phyloP scores from a whole-genome alignment of 768 basidiomycete genomes.

The Royoungia palumana region DNA sequence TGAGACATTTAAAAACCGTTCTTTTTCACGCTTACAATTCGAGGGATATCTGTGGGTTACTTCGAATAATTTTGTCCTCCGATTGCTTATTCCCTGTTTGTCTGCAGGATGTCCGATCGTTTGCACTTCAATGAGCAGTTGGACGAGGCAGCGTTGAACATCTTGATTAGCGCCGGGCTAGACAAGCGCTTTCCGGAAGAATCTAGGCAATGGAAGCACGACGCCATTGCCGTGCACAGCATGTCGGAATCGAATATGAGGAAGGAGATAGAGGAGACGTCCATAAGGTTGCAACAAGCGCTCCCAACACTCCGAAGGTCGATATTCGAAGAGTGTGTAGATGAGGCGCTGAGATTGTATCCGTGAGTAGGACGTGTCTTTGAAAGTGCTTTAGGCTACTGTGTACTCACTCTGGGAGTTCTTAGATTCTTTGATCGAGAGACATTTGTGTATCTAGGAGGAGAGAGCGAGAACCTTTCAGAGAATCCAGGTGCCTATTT shows the following conservation, averaged over 20 bases:
- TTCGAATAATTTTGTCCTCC: background rate
- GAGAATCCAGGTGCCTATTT: constrained; percentile 4
- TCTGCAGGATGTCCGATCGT: constrained; percentile 19
- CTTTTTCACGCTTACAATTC: constrained; percentile 12
- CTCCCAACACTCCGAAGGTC: constrained; percentile 9
- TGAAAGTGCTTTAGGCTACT: background rate
- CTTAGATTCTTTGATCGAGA: constrained; percentile 16
- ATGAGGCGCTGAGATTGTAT: constrained; percentile 19
- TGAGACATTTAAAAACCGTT: background rate
- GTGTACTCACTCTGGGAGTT: background rate
- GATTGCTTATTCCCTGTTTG: background rate
- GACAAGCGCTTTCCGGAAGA: constrained; percentile 20
- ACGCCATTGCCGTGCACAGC: background rate
- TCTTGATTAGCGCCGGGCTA: constrained; percentile 31
- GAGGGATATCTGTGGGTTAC: constrained; percentile 17
- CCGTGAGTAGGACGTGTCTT: constrained; percentile 14
- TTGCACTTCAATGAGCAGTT: constrained; percentile 25
- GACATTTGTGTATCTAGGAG: constrained; percentile 3
- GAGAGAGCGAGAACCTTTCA: background rate
- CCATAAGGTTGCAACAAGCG: constrained; percentile 3
- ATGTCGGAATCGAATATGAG: background rate
- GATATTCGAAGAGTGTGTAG: constrained; percentile 25
- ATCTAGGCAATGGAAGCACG: constrained; percentile 25
- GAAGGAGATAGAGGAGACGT: background rate
- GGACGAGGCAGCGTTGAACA: constrained; percentile 22